Evolutionary conservation across 768 basidiomycete species (phyloP), one percentile per base, ranked within the genome.

Genomic region (Tylopilus cervinicoccineus): DNA sequence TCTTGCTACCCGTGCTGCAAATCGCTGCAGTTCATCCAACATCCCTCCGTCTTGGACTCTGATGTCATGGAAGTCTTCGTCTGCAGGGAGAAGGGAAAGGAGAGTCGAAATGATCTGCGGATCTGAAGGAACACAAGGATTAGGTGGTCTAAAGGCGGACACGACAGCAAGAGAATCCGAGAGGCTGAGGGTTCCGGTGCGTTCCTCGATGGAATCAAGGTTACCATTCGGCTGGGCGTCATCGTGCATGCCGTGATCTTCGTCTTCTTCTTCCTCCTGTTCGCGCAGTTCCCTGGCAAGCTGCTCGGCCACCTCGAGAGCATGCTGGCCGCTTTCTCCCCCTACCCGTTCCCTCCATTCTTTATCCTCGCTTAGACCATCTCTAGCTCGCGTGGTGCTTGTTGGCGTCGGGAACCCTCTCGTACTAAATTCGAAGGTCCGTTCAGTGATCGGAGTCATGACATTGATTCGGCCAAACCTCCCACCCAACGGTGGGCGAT

Each of bases 381-480:
- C 64, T 62, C 84, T 29, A 73, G 76, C 16, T 77, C 79, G 19
- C 79, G 72, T 48, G 65, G 74, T 55, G 75, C 77, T 31, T 76
- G 62, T 57, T 55, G 71, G 51, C 50, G 67, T 59, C 38, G 69
- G 67, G 33, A 69, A 57, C 20, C 65, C 65, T 50, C 80, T 73
- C 14, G 81, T 86, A 56, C 81, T 86, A 63, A 75, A 94, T 67
- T 98, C 96, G 59, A 80, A 80, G 10, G 96, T 98, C 34, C 94
- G 77, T 67, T 99, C 96, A 12, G 91, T 91, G 66, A 98, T 97
- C 3, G 96, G 95, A 9, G 95, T 98, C 93, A 99, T 93, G 47
- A 94, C 84, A 61, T 88, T 84, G 69, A 97, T 88, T 49, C 78
- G 75, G 29, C 86, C 88, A 61, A 89, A 87, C 23, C 88, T 79